phyloP scores from a whole-genome alignment of 805 yeast genomes.

The Wickerhamiella australiensis region DNA sequence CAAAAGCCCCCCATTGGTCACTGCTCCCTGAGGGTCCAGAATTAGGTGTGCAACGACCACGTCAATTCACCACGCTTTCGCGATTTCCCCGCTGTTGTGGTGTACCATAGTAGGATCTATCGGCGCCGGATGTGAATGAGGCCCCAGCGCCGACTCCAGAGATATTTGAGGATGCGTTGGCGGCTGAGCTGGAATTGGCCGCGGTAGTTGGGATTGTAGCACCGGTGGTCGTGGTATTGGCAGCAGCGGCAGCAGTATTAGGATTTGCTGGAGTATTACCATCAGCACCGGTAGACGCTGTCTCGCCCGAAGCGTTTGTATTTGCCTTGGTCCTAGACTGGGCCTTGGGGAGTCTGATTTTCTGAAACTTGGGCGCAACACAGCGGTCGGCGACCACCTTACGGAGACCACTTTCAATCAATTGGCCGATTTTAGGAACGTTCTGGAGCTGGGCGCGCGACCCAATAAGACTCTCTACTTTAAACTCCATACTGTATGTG shows the following conservation, averaged over 20 bases:
- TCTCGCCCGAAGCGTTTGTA: too few species aligned
- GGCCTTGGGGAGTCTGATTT: slow-evolving; percentile 53
- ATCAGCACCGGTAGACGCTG: background rate
- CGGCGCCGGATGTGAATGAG: slow-evolving; percentile 5
- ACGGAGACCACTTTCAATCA: slow-evolving; percentile 70
- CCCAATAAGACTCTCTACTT: slow-evolving; percentile 80
- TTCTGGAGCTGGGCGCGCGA: slow-evolving; percentile 85
- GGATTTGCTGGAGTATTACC: too few species aligned
- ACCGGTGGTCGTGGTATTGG: background rate
- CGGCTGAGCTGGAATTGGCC: background rate
- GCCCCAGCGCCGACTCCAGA: background rate
- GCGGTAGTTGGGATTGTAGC: background rate
- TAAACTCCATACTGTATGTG: slow-evolving; percentile 79
- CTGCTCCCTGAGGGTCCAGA: too few species aligned
- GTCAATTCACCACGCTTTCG: background rate
- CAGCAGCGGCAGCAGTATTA: background rate
- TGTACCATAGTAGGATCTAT: background rate
- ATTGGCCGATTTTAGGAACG: slow-evolving; percentile 77
- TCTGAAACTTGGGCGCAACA: slow-evolving; percentile 86
- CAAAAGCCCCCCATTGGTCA: too few species aligned
- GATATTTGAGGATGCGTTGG: background rate
- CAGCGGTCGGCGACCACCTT: slow-evolving; percentile 88
- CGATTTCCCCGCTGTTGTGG: background rate
- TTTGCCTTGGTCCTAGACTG: background rate
- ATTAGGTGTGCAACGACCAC: background rate